These are phyloP conservation scores for Cladosporium sp. DNA, from an alignment of 2,329 filamentous ascomycete species.

Conservation along the genomic window DNA sequence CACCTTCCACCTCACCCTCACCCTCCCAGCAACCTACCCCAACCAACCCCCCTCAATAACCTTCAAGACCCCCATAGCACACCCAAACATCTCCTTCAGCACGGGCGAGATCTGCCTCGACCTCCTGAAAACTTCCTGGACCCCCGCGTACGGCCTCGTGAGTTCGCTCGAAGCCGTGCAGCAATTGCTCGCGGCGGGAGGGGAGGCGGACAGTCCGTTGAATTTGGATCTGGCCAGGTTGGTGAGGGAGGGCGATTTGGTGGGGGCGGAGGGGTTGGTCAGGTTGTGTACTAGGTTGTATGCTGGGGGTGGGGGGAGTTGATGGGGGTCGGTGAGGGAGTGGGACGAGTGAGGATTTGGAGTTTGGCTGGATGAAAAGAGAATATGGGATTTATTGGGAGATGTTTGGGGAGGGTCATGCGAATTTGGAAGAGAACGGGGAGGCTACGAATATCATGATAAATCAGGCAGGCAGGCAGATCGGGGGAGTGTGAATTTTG, in stretches of 20 bases:
- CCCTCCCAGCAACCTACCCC: conserved; percentile 74
- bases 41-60: conserved; percentile 68
- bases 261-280: conserved; percentile 66
- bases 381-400: too few species aligned
- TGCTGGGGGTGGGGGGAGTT: conserved; percentile 19
- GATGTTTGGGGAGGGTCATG: too few species aligned
- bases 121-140: conserved; percentile 72
- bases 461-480: too few species aligned
- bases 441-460: too few species aligned
- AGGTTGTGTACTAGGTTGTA: conserved; percentile 63
- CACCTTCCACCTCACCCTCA: conserved; percentile 76
- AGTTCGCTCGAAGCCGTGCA: conserved; percentile 68
- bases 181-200: conserved; percentile 59
- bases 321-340: not conserved
- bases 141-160: conserved; percentile 76
- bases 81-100: conserved; percentile 70
- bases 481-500: too few species aligned
- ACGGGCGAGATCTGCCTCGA: conserved; percentile 94
- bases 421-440: too few species aligned
- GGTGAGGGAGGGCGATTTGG: conserved; percentile 60
- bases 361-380: too few species aligned
- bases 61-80: conserved; percentile 80
- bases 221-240: conserved; percentile 75
- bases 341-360: not conserved
- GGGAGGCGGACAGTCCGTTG: conserved; percentile 66